Evolutionary conservation across 2,329 filamentous ascomycete species (phyloP).

Genomic region (Aspergillus ibericus): DNA sequence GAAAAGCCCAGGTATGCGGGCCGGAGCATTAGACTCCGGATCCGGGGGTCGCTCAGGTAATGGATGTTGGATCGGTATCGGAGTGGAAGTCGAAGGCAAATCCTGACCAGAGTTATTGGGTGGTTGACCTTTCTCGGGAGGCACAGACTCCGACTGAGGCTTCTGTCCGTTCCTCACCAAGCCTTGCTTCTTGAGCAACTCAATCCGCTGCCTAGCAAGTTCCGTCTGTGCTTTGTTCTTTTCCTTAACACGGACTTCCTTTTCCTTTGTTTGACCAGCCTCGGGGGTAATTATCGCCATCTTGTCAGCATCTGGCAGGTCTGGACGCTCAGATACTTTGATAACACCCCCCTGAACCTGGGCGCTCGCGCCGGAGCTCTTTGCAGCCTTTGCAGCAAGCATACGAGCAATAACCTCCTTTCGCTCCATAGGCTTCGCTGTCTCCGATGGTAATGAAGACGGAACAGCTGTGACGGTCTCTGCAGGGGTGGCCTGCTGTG

Average conservation of each 20-base stretch:
- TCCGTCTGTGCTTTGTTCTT: constrained; percentile 69
- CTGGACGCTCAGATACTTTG: constrained; percentile 12
- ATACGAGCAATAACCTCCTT: constrained; percentile 76
- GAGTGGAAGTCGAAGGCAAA: constrained; percentile 7
- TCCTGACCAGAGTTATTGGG: neutral
- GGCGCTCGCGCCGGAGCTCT: constrained; percentile 32
- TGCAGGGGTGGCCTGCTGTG: neutral
- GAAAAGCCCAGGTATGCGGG: constrained; percentile 55
- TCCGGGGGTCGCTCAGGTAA: constrained; percentile 40
- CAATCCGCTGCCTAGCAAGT: constrained; percentile 74
- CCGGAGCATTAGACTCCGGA: constrained; percentile 28
- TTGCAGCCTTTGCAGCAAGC: constrained; percentile 69
- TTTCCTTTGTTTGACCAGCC: constrained; percentile 23
- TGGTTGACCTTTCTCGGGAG: constrained; percentile 9
- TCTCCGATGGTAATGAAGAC: constrained; percentile 11
- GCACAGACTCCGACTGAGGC: constrained; percentile 14
- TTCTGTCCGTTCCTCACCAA: constrained; percentile 42
- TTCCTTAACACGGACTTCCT: constrained; percentile 36
- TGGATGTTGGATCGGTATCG: constrained; percentile 34
- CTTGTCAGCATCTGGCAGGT: constrained; percentile 8
- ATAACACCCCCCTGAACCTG: constrained; percentile 12
- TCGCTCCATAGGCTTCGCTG: constrained; percentile 58
- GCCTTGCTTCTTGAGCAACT: constrained; percentile 63
- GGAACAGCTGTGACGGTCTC: constrained; percentile 10
- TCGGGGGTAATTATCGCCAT: constrained; percentile 3